Evolutionary conservation across 345 rosid genomes (phyloP).

Genomic region (Euphorbia tirucalli): DNA sequence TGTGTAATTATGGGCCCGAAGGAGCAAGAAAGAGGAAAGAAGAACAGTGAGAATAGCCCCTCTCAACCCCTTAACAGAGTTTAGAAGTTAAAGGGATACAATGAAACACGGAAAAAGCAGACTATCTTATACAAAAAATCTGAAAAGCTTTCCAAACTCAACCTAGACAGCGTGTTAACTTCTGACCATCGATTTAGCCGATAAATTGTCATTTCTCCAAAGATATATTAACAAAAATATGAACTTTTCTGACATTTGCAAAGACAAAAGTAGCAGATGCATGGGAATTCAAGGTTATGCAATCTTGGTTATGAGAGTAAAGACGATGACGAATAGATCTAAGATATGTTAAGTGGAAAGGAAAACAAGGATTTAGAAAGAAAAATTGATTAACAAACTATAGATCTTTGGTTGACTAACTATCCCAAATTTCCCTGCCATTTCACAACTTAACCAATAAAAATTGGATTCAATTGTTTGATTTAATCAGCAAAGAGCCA

Average conservation of each 20-base stretch:
- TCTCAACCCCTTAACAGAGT: background rate
- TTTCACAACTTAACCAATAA: too few relatives aligned
- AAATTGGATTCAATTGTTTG: background rate
- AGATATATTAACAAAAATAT: background rate
- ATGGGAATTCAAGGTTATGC: background rate
- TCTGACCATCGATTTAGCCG: background rate
- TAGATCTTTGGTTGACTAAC: background rate
- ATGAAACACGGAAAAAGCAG: background rate
- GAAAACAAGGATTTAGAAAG: background rate
- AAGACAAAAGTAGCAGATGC: background rate
- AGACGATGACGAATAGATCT: background rate
- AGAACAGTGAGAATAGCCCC: background rate
- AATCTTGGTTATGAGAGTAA: background rate
- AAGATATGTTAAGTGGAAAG: too few relatives aligned
- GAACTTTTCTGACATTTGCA: background rate
- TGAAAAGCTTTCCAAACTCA: background rate
- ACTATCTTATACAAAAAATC: background rate
- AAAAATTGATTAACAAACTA: background rate
- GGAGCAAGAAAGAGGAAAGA: background rate
- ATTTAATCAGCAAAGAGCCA: background rate
- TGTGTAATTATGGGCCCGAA: background rate
- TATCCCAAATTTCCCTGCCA: background rate
- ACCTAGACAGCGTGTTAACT: background rate
- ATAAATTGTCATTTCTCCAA: background rate
- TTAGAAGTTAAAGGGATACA: background rate